Evolutionary conservation across 192 early-diverging fungal species (phyloP).

Genomic region (Radiomyces spectabilis): DNA sequence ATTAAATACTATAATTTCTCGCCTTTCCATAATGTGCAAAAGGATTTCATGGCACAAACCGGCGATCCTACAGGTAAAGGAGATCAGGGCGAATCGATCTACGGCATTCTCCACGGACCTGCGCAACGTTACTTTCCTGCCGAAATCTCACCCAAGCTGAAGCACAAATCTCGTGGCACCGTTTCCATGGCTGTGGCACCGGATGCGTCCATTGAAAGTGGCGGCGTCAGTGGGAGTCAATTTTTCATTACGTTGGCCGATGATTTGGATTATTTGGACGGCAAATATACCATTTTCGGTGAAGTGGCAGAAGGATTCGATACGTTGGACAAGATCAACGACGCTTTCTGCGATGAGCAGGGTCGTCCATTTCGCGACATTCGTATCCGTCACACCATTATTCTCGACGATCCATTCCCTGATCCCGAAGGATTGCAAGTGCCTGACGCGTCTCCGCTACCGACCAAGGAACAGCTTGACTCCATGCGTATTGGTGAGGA

Average conservation of each 20-base stretch:
- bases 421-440: slow-evolving; percentile 65
- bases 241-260: slow-evolving; percentile 79
- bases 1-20: slow-evolving; percentile 81
- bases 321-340: slow-evolving; percentile 72
- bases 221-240: slow-evolving; percentile 67
- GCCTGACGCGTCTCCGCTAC: slow-evolving; percentile 69
- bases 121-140: slow-evolving; percentile 62
- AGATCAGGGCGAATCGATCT: slow-evolving; percentile 62
- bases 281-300: slow-evolving; percentile 81
- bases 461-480: slow-evolving; percentile 64
- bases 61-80: slow-evolving; percentile 72
- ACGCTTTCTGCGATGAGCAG: slow-evolving; percentile 56
- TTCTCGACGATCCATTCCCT: slow-evolving; percentile 89
- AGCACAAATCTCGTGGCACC: slow-evolving; percentile 65
- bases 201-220: slow-evolving; percentile 24
- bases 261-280: slow-evolving; percentile 73
- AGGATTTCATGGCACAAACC: slow-evolving; percentile 70
- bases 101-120: slow-evolving; percentile 55
- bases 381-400: slow-evolving; percentile 83
- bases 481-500: slow-evolving; percentile 75
- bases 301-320: slow-evolving; percentile 87
- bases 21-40: slow-evolving; percentile 75
- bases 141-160: slow-evolving; percentile 73
- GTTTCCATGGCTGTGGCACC: slow-evolving; percentile 69
- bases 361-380: slow-evolving; percentile 80